These are phyloP conservation scores for Adansonia madagascariensis DNA, from an alignment of 441 rosid species.

Conservation along the genomic window DNA sequence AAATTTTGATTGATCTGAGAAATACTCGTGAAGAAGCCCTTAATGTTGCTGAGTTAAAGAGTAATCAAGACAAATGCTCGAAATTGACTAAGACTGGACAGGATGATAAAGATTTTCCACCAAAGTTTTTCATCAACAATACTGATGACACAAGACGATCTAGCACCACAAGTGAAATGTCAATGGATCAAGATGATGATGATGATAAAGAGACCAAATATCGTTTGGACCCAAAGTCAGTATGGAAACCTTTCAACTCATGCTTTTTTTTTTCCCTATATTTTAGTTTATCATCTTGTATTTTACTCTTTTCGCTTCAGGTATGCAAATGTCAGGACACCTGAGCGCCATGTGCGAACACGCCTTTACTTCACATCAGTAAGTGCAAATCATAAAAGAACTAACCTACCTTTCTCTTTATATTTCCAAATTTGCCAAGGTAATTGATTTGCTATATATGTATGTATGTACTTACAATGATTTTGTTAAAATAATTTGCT, in stretches of 20 bases:
- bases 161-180: constrained; percentile 61
- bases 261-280: constrained; percentile 11
- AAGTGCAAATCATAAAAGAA: constrained; percentile 38
- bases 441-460: neutral
- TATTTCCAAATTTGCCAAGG: neutral
- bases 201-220: constrained; percentile 97
- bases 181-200: constrained; percentile 85
- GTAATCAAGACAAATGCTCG: constrained; percentile 66
- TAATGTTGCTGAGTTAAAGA: constrained; percentile 85
- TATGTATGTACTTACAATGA: neutral
- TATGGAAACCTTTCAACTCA: constrained; percentile 18
- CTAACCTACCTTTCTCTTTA: neutral
- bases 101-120: constrained; percentile 57
- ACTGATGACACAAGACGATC: constrained; percentile 71
- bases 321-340: constrained; percentile 97
- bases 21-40: constrained; percentile 97
- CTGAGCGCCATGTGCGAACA: constrained; percentile 98
- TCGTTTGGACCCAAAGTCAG: constrained; percentile 95
- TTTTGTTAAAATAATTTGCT: neutral
- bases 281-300: neutral
- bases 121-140: constrained; percentile 55
- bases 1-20: constrained; percentile 92
- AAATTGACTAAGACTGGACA: constrained; percentile 45
- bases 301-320: constrained; percentile 44
- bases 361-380: constrained; percentile 99